A percentile compares a stretch with the other conserved stretches of the same genome.
Evolutionary conservation across 2,329 filamentous ascomycete species (phyloP).

Genomic region (Cladophialophora psammophila): DNA sequence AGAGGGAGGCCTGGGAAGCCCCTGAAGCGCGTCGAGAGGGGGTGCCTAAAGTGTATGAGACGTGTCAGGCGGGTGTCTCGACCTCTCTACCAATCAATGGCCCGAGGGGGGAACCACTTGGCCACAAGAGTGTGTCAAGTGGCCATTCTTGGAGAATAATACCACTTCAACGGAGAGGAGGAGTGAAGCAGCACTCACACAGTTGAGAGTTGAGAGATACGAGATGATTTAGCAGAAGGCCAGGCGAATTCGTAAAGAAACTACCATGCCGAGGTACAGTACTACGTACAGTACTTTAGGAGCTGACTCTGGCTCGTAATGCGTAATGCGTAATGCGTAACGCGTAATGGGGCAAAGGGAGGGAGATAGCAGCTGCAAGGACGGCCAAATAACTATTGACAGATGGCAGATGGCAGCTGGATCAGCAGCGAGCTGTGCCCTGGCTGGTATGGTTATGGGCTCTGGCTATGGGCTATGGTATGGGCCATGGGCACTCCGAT

Average conservation of each 20-base stretch:
- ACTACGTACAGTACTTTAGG: slow-evolving; percentile 3
- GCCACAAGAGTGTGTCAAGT: slow-evolving; percentile 18
- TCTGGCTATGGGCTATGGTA: not conserved
- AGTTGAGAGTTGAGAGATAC: not conserved
- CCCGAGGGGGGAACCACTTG: slow-evolving; percentile 9
- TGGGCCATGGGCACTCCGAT: slow-evolving; percentile 1
- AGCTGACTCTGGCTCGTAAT: slow-evolving; percentile 4
- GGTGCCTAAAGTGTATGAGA: slow-evolving; percentile 33
- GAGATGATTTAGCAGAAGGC: not conserved
- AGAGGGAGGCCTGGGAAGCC: slow-evolving; percentile 24
- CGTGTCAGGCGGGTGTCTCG: slow-evolving; percentile 37
- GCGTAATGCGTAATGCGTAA: slow-evolving; percentile 6
- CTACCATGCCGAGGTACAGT: slow-evolving; percentile 1
- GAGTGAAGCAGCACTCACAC: not conserved
- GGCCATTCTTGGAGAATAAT: slow-evolving; percentile 8
- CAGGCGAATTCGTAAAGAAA: not conserved
- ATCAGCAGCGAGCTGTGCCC: not conserved
- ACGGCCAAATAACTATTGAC: slow-evolving; percentile 16
- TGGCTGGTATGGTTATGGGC: not conserved
- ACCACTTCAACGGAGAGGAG: not conserved
- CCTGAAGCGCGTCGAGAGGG: slow-evolving; percentile 34
- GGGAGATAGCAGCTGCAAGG: slow-evolving; percentile 18
- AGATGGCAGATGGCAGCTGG: slow-evolving; percentile 21
- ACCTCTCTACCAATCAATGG: slow-evolving; percentile 20
- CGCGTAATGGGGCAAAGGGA: slow-evolving; percentile 15